phyloP scores from a whole-genome alignment of 495 filamentous ascomycete genomes.

The Penicillium desertorum region DNA sequence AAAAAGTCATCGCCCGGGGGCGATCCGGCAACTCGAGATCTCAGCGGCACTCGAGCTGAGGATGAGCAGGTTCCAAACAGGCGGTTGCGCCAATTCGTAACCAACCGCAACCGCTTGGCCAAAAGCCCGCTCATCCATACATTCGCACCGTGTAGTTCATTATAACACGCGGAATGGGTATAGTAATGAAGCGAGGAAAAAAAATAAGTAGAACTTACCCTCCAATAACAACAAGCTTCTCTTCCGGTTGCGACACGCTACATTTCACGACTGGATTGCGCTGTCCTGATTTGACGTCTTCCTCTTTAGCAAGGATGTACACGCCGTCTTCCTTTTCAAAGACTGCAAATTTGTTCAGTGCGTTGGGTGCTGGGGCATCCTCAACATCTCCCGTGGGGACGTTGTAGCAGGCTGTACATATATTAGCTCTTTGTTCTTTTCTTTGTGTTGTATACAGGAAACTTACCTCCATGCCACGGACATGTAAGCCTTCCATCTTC shows the following conservation, averaged over 20 bases:
- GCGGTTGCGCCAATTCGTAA: background rate
- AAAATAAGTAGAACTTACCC: constrained; percentile 50
- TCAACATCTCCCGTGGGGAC: constrained; percentile 88
- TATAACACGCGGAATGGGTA: background rate
- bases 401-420: constrained; percentile 78
- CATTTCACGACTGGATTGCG: constrained; percentile 74
- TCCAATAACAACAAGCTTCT: constrained; percentile 84
- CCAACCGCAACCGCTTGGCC: background rate
- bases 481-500: constrained; percentile 83
- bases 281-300: constrained; percentile 71
- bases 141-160: background rate
- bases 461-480: constrained; percentile 89
- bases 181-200: background rate
- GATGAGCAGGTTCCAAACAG: background rate
- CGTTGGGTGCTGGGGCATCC: constrained; percentile 85
- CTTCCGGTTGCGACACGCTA: constrained; percentile 52
- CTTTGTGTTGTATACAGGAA: background rate
- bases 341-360: constrained; percentile 75
- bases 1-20: background rate
- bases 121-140: background rate
- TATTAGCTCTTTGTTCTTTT: background rate
- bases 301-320: constrained; percentile 80
- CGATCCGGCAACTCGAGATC: background rate
- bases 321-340: constrained; percentile 75
- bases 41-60: background rate